Base-by-base conservation (phyloP, 2,329 filamentous ascomycete genomes). In the Microcera coccophila region DNA sequence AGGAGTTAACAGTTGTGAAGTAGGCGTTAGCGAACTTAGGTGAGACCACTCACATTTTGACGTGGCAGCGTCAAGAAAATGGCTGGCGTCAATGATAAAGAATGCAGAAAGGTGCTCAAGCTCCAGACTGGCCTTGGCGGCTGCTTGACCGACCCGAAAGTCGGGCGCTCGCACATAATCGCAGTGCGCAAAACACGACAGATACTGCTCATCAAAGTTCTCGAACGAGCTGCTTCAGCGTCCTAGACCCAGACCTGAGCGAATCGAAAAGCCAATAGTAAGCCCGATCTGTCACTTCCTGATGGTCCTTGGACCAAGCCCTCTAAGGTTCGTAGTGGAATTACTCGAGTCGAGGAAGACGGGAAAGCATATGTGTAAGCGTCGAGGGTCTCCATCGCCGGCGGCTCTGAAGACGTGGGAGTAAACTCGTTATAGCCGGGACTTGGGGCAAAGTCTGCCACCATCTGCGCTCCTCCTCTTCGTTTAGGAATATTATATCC, bases 241-340 rank as follows among this genome's bases (percentile, higher is more conserved):
- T 41, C 63, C 45, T 45, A 50, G 45, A 19, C 48, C 57, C n/a
- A 34, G 16, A 20, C 26, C 42, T 19, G 46, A 63, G 44, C n/a
- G 55, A 60, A 45, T 58, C 49, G 37, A 66, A 56, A 28, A 65
- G 42, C 40, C 40, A 47, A 40, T 58, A 62, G 36, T 46, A 38
- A 50, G 44, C 22, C 38, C 16, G n/a, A n/a, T n/a, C n/a, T 8
- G 60, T 62, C 3, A 39, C n/a, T n/a, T n/a, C n/a, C n/a, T n/a
- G n/a, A n/a, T n/a, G n/a, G n/a, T 42, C 8, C 0, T 32, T 32
- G 41, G 3, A 9, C 53, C 51, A 64, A 48, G 66, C 61, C 47
- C 60, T 63, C 64, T 65, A 69, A 39, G 63, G 66, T 49, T 68
- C 64, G 49, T 65, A 68, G 39, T 59, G 57, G 49, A 70, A 48